Percentiles rank a stretch among this genome's conserved stretches.
Conservation (phyloP, 2,329 filamentous ascomycete species). For the Pestalotiopsis sp. region DNA sequence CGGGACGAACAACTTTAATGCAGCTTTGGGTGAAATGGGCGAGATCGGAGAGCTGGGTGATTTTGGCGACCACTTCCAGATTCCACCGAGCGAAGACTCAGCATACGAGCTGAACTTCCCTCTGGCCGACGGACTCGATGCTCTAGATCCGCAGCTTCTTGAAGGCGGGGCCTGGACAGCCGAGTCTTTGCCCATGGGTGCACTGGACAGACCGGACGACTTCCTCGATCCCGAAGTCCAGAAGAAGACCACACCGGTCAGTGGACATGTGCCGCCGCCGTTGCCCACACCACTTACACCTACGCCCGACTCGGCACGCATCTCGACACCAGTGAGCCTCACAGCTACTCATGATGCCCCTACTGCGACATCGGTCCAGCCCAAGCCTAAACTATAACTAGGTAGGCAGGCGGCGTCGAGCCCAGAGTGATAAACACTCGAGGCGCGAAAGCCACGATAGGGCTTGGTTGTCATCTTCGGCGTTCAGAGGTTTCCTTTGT, state of each 20-base stretch:
- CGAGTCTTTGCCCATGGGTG: not conserved
- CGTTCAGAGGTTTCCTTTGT: not conserved
- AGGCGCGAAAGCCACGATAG: not conserved
- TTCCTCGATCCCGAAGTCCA: not conserved
- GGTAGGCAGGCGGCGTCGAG: not conserved
- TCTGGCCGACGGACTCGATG: not conserved
- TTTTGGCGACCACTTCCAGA: not conserved
- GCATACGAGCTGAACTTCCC: slow-evolving; percentile 1
- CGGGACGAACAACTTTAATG: not conserved
- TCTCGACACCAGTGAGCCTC: not conserved
- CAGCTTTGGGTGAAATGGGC: not conserved
- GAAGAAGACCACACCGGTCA: not conserved
- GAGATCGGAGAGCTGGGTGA: not conserved
- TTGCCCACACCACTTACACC: not conserved
- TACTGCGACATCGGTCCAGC: not conserved
- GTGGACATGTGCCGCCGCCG: not conserved
- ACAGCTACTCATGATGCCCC: not conserved
- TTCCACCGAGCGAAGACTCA: not conserved
- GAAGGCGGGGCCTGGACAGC: not conserved
- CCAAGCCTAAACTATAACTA: not conserved
- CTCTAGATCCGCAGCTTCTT: not conserved
- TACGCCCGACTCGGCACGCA: not conserved
- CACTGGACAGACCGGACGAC: not conserved
- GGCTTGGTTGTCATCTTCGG: not conserved
- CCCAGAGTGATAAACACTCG: not conserved